Percentiles rank a stretch among this genome's conserved stretches.
Conservation (phyloP, 2,329 filamentous ascomycete genomes). For the Fusarium newnesense region DNA sequence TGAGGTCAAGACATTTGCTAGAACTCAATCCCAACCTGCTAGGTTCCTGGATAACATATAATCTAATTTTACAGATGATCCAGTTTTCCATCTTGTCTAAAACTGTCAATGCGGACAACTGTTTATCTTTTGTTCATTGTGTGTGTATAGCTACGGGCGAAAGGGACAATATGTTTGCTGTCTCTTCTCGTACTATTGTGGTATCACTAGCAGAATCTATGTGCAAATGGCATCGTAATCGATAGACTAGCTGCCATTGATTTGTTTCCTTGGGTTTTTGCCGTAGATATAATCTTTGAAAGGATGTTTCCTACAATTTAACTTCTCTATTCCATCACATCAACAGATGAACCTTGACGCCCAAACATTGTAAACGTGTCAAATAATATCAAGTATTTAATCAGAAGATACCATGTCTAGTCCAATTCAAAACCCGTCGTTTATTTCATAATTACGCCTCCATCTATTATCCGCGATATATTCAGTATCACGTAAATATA, state of each 20-base stretch:
- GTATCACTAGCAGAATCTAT: neutral
- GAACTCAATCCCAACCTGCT: neutral
- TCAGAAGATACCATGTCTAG: no score
- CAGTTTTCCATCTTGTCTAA: neutral
- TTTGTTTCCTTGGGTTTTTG: rapidly evolving
- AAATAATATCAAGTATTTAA: no score
- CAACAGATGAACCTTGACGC: neutral
- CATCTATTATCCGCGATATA: no score
- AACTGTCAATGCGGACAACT: neutral
- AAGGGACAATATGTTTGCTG: neutral
- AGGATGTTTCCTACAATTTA: rapidly evolving
- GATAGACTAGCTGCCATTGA: rapidly evolving
- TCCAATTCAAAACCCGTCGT: neutral
- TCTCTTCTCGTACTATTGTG: neutral
- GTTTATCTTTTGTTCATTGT: neutral
- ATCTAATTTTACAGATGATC: neutral
- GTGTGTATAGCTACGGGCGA: neutral
- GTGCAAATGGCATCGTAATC: no score
- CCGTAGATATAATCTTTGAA: rapidly evolving
- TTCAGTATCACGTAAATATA: neutral
- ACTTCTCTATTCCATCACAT: neutral
- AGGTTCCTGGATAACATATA: neutral
- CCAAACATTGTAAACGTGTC: neutral
- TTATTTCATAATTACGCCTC: no score
- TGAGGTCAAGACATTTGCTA: neutral